Evolutionary conservation across 345 rosid species (phyloP), one percentile per base, ranked within the genome.

Genomic region (Bruguiera parviflora): DNA sequence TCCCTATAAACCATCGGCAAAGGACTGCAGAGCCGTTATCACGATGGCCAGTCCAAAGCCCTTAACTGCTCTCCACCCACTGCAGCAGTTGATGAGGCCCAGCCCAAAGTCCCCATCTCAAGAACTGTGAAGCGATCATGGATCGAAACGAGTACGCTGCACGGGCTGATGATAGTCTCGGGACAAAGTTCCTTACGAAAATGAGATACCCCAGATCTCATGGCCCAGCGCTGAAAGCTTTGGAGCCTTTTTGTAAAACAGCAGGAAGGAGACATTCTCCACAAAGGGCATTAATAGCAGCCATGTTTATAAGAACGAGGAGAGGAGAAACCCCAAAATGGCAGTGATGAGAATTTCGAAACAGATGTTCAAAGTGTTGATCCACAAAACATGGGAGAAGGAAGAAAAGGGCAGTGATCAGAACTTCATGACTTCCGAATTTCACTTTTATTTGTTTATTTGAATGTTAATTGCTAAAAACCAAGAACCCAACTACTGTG

Each of bases 41-140:
- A 94, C 99, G 75, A 95, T 88, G 0, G 96, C 99, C 5, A 91
- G 77, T 58, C 96, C 97, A 78, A 95, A 87, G 29, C 99, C 99
- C 78, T 91, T 95, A 24, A 95, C 78, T 66, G 93, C 99, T 78
- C 99, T 91, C 99, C 97, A 27, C 93, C 96, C 51, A 95, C 97
- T 0, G 93, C 96, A 68, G 96, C 96, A 65, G 99, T 95, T 1
- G 97, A 95, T 58, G 92, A 58, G 57, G 99, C 93, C 97, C 99
- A 95, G 77, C 89, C 86, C 5, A 95, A 63, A 64, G 88, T 91
- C 63, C 96, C 97, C 2, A 92, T 85, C 0, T 97, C 89, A 69
- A 89, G 92, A 79, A 95, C 89, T 1, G 85, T 78, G 19, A 96
- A 97, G 19, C 96, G 92, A 65, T 88, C 92, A 68, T 89, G 81